These are phyloP conservation scores for Quambalaria eucalypti DNA, from an alignment of 1,284 basidiomycete species.

Conservation along the genomic window DNA sequence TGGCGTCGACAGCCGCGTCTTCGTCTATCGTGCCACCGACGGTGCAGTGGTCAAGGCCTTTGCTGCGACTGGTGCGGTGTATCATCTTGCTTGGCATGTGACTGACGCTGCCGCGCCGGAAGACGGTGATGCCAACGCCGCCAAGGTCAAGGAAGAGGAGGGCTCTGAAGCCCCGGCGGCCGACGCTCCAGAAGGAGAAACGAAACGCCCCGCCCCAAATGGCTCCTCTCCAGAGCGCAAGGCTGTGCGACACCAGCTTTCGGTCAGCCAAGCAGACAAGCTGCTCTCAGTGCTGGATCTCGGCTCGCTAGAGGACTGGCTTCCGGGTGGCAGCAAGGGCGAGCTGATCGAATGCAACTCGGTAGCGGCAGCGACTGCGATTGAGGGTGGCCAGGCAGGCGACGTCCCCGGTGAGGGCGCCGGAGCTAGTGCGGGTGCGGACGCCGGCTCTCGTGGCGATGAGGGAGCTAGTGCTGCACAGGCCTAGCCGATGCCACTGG, in stretches of 20 bases:
- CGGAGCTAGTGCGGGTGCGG: no score
- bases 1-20: slow-evolving; percentile 37
- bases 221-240: slow-evolving; percentile 1
- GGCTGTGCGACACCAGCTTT: slow-evolving; percentile 28
- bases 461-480: no score
- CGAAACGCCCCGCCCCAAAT: slow-evolving; percentile 5
- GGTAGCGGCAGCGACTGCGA: not conserved
- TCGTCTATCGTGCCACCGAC: slow-evolving; percentile 26
- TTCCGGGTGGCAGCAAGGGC: no score
- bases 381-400: no score
- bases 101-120: slow-evolving; percentile 12
- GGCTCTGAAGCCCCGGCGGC: not conserved
- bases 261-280: slow-evolving; percentile 37
- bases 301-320: slow-evolving; percentile 12
- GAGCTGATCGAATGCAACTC: not conserved
- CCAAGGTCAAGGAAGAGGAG: not conserved
- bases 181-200: no score
- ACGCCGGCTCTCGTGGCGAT: no score
- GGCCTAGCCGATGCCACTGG: no score
- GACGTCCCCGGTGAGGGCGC: no score
- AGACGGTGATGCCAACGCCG: slow-evolving; percentile 13
- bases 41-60: slow-evolving; percentile 10
- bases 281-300: slow-evolving; percentile 35
- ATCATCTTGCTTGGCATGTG: slow-evolving; percentile 17
- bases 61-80: slow-evolving; percentile 13